phyloP scores from a whole-genome alignment of 495 filamentous ascomycete genomes.

The Friedmanniomyces simplex region DNA sequence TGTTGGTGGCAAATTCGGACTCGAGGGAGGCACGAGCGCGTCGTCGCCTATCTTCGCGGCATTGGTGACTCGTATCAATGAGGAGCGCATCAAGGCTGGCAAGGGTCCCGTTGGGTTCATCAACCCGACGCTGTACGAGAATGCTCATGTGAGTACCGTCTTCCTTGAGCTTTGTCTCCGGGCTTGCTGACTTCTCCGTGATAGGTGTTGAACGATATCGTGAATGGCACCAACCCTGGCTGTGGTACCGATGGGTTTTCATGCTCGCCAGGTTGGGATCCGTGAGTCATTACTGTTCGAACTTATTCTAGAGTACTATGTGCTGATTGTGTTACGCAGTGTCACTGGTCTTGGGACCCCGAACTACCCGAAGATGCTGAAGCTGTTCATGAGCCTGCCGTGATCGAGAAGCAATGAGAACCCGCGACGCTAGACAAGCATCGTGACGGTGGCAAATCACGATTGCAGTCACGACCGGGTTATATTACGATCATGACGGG shows the following conservation, averaged over 20 bases:
- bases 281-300: slow-evolving; percentile 6
- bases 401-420: background rate
- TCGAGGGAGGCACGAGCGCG: slow-evolving; percentile 35
- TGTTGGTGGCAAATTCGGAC: slow-evolving; percentile 1
- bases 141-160: slow-evolving; percentile 3
- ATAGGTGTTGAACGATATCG: slow-evolving; percentile 22
- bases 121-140: slow-evolving; percentile 17
- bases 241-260: slow-evolving; percentile 36
- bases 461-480: too few species aligned
- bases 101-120: slow-evolving; percentile 21
- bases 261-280: slow-evolving; percentile 44
- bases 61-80: slow-evolving; percentile 19
- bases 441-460: background rate
- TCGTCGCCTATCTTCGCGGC: slow-evolving; percentile 20
- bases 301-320: too few species aligned
- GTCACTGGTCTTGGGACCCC: slow-evolving; percentile 46
- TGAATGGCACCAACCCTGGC: slow-evolving; percentile 19
- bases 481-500: too few species aligned
- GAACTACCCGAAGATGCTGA: slow-evolving; percentile 32
- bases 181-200: background rate
- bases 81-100: slow-evolving; percentile 19
- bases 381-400: slow-evolving; percentile 19
- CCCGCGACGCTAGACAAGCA: background rate
- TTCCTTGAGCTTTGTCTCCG: background rate
- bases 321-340: background rate